phyloP scores from a whole-genome alignment of 2,329 filamentous ascomycete species.

The Nigrospora sphaerica region DNA sequence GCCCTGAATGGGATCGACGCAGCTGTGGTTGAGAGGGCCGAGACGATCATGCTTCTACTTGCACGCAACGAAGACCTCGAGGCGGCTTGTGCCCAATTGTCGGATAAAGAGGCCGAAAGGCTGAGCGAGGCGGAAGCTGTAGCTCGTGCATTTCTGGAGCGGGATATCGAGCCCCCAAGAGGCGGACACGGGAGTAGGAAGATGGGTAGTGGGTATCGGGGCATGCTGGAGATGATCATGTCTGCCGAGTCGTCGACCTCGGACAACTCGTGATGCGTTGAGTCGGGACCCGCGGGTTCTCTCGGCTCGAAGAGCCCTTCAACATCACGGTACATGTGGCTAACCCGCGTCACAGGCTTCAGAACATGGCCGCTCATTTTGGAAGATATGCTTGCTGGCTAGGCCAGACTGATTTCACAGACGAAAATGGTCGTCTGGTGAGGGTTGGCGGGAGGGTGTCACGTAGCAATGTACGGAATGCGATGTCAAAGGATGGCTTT shows the following conservation, averaged over 20 bases:
- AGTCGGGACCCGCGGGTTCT: not conserved
- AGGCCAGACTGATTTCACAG: no score
- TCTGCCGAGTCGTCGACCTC: conserved; percentile 2
- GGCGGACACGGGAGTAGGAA: conserved; percentile 1
- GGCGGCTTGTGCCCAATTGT: conserved; percentile 62
- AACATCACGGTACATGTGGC: no score
- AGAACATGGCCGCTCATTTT: no score
- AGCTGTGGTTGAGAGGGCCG: conserved; percentile 67
- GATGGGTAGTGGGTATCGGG: conserved; percentile 11
- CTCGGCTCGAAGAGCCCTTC: no score
- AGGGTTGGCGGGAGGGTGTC: no score
- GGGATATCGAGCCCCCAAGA: conserved; percentile 25
- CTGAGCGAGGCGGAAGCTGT: conserved; percentile 60
- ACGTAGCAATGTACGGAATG: no score
- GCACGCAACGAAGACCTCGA: conserved; percentile 71
- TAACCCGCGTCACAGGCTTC: no score
- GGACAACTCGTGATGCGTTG: not conserved
- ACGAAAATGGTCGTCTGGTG: no score
- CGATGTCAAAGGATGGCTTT: no score
- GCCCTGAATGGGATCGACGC: conserved; percentile 75
- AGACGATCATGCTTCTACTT: conserved; percentile 61
- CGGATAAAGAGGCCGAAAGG: conserved; percentile 53
- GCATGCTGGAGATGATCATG: conserved; percentile 16
- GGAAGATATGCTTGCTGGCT: no score
- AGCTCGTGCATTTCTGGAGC: conserved; percentile 50